Base-by-base conservation (phyloP, 2,329 filamentous ascomycete genomes). In the Talaromyces funiculosus region DNA sequence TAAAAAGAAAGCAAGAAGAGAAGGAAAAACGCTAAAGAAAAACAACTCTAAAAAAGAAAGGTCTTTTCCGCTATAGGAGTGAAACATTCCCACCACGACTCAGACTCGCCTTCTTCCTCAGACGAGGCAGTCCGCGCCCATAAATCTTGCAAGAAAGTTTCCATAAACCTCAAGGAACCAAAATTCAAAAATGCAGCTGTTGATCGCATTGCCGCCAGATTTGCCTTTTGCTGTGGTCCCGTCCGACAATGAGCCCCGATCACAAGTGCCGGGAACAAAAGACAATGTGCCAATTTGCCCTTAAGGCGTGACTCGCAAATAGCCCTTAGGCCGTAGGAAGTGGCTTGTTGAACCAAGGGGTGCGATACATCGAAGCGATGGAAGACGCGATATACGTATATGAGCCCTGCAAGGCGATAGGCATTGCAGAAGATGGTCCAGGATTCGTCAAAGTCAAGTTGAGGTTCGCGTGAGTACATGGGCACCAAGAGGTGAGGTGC, bases 351-450 rank as follows among this genome's bases (percentile, higher is more conserved):
- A 0, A 79, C 77, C 0, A 78, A 66, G 2, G 67, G 68, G 60
- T 80, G 76, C 2, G 67, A 67, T 1, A 73, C 69, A 2, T 75
- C 70, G 3, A 79, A 66, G 0, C 74, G 71, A 57, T 76, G 78
- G 3, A 80, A 66, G 18, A 75, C 76, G 37, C 77, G 68, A 57
- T 79, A 80, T 1, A 79, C 66, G 59, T 77, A 79, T 6, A 80
- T 74, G 5, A 77, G 71, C 0, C 75, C 77, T 0, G 75, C 68
- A 31, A 77, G 74, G 16, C 76, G 74, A 51, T 79, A 80, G 1
- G 76, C 71, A 0, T 72, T 67, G 57, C 76, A 77, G 0, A 77
- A 69, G n/a, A 64, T 37, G 0, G 69, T 68, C n/a, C 71, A 72
- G 0, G 74, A 69, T 40, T 74, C 69, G 3, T 71, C 72, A 0